These are phyloP conservation scores for Moniliella sp. DNA, from an alignment of 1,284 basidiomycete species.

Conservation along the genomic window DNA sequence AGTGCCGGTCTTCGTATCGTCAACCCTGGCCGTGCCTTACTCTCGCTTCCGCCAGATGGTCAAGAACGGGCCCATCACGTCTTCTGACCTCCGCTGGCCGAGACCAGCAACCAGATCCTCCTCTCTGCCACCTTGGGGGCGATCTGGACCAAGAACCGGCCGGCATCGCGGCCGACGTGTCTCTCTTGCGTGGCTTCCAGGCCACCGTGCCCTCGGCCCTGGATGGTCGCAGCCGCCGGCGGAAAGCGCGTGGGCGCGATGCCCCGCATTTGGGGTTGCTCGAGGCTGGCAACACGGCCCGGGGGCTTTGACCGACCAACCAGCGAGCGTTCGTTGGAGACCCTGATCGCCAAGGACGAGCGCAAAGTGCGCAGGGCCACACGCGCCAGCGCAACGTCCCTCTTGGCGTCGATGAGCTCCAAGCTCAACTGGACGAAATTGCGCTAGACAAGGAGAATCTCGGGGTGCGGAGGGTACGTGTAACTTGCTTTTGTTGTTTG, in stretches of 20 bases:
- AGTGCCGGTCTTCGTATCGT: no score
- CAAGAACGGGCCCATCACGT: slow-evolving; percentile 19
- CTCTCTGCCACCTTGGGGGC: not conserved
- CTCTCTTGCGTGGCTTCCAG: slow-evolving; percentile 28
- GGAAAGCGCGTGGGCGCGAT: slow-evolving; percentile 13
- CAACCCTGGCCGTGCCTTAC: slow-evolving; percentile 20
- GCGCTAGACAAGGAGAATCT: slow-evolving; percentile 21
- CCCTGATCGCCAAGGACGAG: slow-evolving; percentile 3
- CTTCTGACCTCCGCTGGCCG: slow-evolving; percentile 22
- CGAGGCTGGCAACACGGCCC: slow-evolving; percentile 18
- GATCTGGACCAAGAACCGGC: slow-evolving; percentile 1
- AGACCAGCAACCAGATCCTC: slow-evolving; percentile 26
- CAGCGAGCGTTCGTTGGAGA: slow-evolving; percentile 4
- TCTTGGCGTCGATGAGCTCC: slow-evolving; percentile 14
- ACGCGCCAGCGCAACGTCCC: slow-evolving; percentile 5
- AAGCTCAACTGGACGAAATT: slow-evolving; percentile 23
- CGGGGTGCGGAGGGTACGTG: slow-evolving; percentile 5
- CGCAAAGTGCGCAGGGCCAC: slow-evolving; percentile 10
- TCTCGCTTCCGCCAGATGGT: slow-evolving; percentile 21
- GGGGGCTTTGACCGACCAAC: slow-evolving; percentile 18
- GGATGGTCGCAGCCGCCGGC: slow-evolving; percentile 13
- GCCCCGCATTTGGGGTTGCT: slow-evolving; percentile 17
- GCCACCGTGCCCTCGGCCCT: slow-evolving; percentile 24
- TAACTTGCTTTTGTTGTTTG: not conserved
- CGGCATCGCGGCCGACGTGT: slow-evolving; percentile 11